Conservation (phyloP, 2,329 filamentous ascomycete species). For the Paraphaeosphaeria sporulosa region DNA sequence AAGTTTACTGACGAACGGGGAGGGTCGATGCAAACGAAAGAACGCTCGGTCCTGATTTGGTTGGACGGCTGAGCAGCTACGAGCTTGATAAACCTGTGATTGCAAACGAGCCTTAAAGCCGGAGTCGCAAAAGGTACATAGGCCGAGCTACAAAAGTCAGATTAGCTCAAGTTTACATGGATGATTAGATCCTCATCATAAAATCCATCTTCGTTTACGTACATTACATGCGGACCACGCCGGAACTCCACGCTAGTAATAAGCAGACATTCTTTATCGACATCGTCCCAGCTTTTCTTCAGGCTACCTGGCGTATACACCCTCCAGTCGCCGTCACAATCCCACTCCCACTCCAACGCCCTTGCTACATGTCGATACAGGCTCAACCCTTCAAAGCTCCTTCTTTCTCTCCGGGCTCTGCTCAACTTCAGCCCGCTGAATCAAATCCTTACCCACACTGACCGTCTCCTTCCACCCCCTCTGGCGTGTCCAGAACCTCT, state of each 20-base stretch:
- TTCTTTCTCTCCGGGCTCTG: constrained; percentile 26
- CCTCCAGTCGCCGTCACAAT: neutral
- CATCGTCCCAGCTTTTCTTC: neutral
- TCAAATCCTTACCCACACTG: constrained; percentile 14
- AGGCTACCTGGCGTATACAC: neutral
- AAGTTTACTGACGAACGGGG: too few species aligned
- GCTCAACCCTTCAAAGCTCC: constrained; percentile 13
- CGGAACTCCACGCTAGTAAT: neutral
- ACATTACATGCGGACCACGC: neutral
- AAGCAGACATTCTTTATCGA: neutral
- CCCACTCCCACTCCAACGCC: neutral
- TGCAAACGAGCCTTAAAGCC: neutral
- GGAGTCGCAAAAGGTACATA: neutral
- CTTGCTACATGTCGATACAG: neutral
- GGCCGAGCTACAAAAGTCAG: neutral
- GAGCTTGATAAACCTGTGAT: neutral
- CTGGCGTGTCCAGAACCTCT: constrained; percentile 4
- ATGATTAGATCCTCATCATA: neutral
- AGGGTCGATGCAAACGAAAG: neutral
- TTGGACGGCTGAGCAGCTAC: neutral
- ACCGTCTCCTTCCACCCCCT: constrained; percentile 9
- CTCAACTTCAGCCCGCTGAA: constrained; percentile 18
- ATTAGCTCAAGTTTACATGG: neutral
- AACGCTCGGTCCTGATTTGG: neutral
- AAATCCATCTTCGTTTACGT: neutral